These are phyloP conservation scores for Microcera coccophila DNA, from an alignment of 2,329 filamentous ascomycete genomes.

Conservation along the genomic window DNA sequence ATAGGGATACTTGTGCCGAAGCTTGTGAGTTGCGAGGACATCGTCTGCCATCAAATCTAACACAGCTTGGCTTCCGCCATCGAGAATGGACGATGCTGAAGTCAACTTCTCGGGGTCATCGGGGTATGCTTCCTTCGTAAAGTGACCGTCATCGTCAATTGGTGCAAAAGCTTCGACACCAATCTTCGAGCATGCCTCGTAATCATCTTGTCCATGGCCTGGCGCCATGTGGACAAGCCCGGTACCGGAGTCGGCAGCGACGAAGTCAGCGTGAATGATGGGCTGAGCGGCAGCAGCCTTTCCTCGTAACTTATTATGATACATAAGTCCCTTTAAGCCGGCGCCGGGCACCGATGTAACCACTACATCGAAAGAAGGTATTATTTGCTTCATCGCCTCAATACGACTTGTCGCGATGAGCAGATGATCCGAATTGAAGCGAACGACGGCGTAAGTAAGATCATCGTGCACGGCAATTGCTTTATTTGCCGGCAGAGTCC, in stretches of 20 bases:
- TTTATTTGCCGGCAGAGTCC: slow-evolving; percentile 91
- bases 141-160: slow-evolving; percentile 75
- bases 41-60: slow-evolving; percentile 62
- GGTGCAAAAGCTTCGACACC: slow-evolving; percentile 76
- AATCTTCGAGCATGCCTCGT: slow-evolving; percentile 69
- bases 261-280: slow-evolving; percentile 81
- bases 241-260: slow-evolving; percentile 84
- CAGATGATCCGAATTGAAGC: slow-evolving; percentile 54
- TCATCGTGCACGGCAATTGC: slow-evolving; percentile 78
- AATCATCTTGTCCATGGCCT: slow-evolving; percentile 96
- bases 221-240: slow-evolving; percentile 94
- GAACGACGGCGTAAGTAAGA: slow-evolving; percentile 68
- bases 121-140: slow-evolving; percentile 76
- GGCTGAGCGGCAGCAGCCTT: slow-evolving; percentile 55
- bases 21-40: slow-evolving; percentile 66
- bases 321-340: slow-evolving; percentile 61
- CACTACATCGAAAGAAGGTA: slow-evolving; percentile 52
- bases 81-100: slow-evolving; percentile 65
- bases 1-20: slow-evolving; percentile 92
- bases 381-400: slow-evolving; percentile 50
- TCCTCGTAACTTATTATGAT: slow-evolving; percentile 67
- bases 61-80: slow-evolving; percentile 65
- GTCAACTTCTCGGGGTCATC: slow-evolving; percentile 62
- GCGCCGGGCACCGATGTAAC: slow-evolving; percentile 58
- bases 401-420: slow-evolving; percentile 70